phyloP scores from a whole-genome alignment of 257 asterid genomes.

The Solanum megistacrolobum region DNA sequence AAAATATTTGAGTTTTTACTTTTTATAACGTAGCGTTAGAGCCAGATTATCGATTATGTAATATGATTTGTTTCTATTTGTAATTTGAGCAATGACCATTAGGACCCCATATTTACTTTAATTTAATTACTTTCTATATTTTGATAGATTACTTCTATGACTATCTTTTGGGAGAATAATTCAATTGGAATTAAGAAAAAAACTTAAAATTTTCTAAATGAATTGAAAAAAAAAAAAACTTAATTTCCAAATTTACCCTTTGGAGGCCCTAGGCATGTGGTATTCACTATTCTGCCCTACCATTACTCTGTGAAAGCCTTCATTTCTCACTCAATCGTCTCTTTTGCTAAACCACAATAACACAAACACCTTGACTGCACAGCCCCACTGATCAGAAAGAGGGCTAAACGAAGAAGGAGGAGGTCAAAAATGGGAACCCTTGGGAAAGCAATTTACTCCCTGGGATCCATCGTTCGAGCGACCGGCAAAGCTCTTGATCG shows the following conservation, averaged over 20 bases:
- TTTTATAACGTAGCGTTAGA: too few relatives aligned
- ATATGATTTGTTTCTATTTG: background rate
- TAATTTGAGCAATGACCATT: background rate
- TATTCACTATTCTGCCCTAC: background rate
- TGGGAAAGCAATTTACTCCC: slow-evolving; percentile 59
- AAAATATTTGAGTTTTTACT: background rate
- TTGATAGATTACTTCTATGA: background rate
- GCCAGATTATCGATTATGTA: background rate
- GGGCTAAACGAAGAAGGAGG: background rate
- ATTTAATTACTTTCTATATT: background rate
- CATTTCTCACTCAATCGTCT: background rate
- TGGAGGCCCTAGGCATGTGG: background rate
- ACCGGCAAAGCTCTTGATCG: slow-evolving; percentile 85
- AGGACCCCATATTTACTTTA: background rate
- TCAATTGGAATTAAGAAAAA: background rate
- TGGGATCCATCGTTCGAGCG: slow-evolving; percentile 59
- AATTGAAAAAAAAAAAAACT: background rate
- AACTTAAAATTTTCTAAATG: background rate
- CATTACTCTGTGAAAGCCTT: background rate
- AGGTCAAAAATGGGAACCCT: slow-evolving; percentile 46
- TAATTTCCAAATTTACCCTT: background rate
- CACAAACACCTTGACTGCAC: background rate
- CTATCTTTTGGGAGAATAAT: background rate
- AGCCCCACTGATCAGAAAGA: background rate
- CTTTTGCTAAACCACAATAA: background rate